Percentiles rank a stretch among this genome's conserved stretches.
phyloP scores from a whole-genome alignment of 2,329 filamentous ascomycete genomes.

The Pyrenochaeta sp. region DNA sequence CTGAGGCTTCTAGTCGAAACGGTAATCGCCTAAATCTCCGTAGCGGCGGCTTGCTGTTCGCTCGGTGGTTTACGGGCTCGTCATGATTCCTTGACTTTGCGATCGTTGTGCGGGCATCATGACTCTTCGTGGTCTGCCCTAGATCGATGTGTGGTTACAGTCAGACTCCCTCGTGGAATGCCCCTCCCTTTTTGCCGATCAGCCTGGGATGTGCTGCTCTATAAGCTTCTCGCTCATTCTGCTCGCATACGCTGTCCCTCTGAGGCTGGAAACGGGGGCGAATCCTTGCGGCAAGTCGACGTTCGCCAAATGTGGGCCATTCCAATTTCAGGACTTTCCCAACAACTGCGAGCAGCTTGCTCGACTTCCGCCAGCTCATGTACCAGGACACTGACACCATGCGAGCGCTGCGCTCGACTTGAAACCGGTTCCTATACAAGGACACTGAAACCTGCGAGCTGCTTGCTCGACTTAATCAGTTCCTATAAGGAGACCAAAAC shows the following conservation, averaged over 20 bases:
- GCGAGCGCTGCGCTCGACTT: not conserved
- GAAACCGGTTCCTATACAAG: not conserved
- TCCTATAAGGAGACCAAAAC: too few species aligned
- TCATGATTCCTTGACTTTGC: slow-evolving; percentile 5
- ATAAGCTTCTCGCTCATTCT: not conserved
- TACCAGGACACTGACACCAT: too few species aligned
- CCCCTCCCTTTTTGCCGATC: not conserved
- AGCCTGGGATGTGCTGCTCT: not conserved
- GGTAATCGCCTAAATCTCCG: not conserved
- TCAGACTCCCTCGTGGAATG: not conserved
- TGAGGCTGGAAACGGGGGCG: not conserved
- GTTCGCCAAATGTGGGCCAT: not conserved
- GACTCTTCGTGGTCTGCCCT: not conserved
- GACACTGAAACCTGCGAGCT: slow-evolving; percentile 16
- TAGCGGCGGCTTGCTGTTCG: slow-evolving; percentile 10
- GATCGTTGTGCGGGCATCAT: not conserved
- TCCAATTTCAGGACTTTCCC: not conserved
- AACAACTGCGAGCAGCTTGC: slow-evolving; percentile 3
- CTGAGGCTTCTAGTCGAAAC: not conserved
- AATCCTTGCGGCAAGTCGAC: not conserved
- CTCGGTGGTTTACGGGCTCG: slow-evolving; percentile 13
- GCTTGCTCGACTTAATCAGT: slow-evolving; percentile 18
- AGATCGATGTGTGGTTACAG: not conserved
- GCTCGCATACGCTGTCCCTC: not conserved
- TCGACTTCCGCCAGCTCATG: not conserved